These are phyloP conservation scores for Ogataea hybrid DNA, from an alignment of 1,139 yeast species.

Conservation along the genomic window DNA sequence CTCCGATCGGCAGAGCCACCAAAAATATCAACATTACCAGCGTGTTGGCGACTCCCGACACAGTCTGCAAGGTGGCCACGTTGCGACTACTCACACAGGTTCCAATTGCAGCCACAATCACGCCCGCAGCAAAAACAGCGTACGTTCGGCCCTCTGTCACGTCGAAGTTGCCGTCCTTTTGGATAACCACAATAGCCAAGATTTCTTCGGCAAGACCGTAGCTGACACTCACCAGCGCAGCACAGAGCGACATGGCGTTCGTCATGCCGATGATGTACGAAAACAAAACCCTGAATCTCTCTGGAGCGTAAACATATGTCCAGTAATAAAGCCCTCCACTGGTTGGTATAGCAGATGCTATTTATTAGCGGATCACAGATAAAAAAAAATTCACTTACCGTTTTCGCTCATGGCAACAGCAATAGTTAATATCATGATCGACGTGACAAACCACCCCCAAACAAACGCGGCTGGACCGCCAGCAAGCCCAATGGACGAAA, in stretches of 20 bases:
- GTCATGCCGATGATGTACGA: constrained; percentile 57
- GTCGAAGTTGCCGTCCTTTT: constrained; percentile 41
- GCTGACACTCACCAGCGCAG: constrained; percentile 50
- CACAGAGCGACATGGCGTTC: constrained; percentile 48
- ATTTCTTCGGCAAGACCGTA: constrained; percentile 54
- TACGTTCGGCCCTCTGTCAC: constrained; percentile 45
- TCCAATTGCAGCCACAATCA: constrained; percentile 41
- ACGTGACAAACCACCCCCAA: constrained; percentile 64
- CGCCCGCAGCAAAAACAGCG: constrained; percentile 51
- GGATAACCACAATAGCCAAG: constrained; percentile 45
- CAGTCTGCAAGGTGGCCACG: constrained; percentile 54
- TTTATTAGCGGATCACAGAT: no score
- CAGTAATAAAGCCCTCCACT: no score
- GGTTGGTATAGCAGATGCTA: no score
- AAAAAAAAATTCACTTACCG: no score
- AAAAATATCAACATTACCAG: no score
- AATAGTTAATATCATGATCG: constrained; percentile 41
- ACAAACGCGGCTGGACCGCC: constrained; percentile 53
- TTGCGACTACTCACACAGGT: constrained; percentile 50
- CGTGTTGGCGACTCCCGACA: constrained; percentile 54
- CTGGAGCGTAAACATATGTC: constrained; percentile 57
- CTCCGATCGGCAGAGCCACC: constrained; percentile 64
- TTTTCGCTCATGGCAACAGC: no score
- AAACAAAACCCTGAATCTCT: constrained; percentile 35
- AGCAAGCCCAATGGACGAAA: constrained; percentile 35